Percentiles rank a stretch among this genome's conserved stretches.
Evolutionary conservation across 1,284 basidiomycete species (phyloP).

Genomic region (Somion occarium): DNA sequence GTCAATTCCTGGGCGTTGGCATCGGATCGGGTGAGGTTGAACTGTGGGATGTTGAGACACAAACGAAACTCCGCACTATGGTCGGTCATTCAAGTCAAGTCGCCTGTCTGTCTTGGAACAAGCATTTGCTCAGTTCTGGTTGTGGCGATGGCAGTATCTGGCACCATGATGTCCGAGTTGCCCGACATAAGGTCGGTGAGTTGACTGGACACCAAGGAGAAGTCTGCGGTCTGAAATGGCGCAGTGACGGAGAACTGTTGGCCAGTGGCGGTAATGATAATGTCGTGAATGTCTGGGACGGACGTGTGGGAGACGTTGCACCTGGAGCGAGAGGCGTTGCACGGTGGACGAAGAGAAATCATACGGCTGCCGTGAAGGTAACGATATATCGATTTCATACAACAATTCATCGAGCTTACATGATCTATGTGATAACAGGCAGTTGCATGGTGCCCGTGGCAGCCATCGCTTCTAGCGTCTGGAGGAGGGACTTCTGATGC

Average conservation of each 20-base stretch:
- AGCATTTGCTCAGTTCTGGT: constrained; percentile 83
- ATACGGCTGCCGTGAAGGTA: constrained; percentile 92
- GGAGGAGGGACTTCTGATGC: constrained; percentile 96
- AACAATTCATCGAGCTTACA: neutral
- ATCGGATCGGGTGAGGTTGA: constrained; percentile 85
- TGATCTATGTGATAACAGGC: constrained; percentile 44
- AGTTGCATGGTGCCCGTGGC: constrained; percentile 97
- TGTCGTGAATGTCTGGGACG: constrained; percentile 96
- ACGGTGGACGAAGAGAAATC: constrained; percentile 91
- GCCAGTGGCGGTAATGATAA: constrained; percentile 96
- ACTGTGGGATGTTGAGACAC: constrained; percentile 90
- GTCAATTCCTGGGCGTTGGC: constrained; percentile 84
- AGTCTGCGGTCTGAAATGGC: constrained; percentile 84
- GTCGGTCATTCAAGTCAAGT: constrained; percentile 77
- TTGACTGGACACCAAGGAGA: constrained; percentile 86
- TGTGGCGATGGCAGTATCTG: constrained; percentile 91
- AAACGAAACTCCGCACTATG: constrained; percentile 86
- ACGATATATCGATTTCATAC: neutral
- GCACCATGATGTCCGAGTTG: constrained; percentile 89
- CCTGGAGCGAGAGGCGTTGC: constrained; percentile 61
- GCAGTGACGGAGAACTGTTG: constrained; percentile 80
- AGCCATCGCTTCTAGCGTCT: constrained; percentile 85
- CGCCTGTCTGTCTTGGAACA: constrained; percentile 80
- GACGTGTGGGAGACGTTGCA: constrained; percentile 63
- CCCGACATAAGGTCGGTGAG: constrained; percentile 86